A percentile compares a stretch with the other conserved stretches of the same genome.
Evolutionary conservation across 202 grass and related monocot genomes (phyloP).

Genomic region (Panicum virgatum): DNA sequence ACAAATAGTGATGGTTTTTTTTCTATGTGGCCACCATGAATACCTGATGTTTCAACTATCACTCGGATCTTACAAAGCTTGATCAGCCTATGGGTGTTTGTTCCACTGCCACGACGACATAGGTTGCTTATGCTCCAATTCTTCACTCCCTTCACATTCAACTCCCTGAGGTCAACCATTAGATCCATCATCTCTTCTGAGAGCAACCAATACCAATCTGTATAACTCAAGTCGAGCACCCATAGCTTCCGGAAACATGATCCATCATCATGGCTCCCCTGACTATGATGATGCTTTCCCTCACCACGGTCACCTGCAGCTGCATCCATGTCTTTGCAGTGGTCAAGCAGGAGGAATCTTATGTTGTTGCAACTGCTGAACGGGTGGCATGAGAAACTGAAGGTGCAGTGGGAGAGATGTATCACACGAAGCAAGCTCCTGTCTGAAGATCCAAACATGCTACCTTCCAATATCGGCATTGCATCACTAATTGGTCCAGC

Average conservation of each 20-base stretch:
- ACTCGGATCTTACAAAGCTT: not conserved
- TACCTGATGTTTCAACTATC: too few relatives aligned
- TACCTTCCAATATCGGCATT: not conserved
- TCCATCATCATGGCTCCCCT: accelerated
- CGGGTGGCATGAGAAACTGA: constrained; percentile 25
- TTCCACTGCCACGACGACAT: not conserved
- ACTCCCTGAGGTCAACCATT: constrained; percentile 32
- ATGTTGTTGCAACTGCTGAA: not conserved
- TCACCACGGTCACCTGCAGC: not conserved
- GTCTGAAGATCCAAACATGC: not conserved
- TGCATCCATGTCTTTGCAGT: not conserved
- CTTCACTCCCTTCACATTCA: not conserved
- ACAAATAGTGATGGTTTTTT: not conserved
- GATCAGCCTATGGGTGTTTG: accelerated
- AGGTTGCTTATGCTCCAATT: not conserved
- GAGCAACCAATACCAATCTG: not conserved
- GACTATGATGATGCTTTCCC: not conserved
- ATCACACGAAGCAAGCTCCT: not conserved
- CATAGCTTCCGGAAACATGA: not conserved
- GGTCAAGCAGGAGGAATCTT: constrained; percentile 12
- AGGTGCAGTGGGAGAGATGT: not conserved
- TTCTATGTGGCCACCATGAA: not conserved
- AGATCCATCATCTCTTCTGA: not conserved
- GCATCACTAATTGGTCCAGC: too few relatives aligned
- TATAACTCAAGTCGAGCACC: constrained; percentile 7